Percentiles rank a stretch among this genome's conserved stretches.
Evolutionary conservation across 2,329 filamentous ascomycete genomes (phyloP).

Genomic region (Chaetomiaceae sp.): DNA sequence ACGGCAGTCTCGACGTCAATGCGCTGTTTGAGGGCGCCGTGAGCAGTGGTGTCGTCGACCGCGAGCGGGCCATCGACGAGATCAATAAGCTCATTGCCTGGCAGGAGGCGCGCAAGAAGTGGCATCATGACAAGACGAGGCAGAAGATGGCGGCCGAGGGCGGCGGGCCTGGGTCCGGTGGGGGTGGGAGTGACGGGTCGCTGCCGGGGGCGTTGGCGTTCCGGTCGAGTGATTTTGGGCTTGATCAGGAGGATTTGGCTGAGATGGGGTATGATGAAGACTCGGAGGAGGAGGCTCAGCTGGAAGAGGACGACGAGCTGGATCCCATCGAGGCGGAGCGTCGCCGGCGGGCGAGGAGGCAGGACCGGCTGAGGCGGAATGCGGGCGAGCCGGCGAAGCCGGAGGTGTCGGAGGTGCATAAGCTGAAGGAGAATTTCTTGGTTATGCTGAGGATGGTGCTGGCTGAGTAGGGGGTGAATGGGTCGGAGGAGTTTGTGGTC

Average conservation of each 20-base stretch:
- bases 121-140: conserved; percentile 95
- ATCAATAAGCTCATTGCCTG: conserved; percentile 84
- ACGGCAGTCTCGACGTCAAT: conserved; percentile 90
- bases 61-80: conserved; percentile 67
- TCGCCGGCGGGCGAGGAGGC: conserved; percentile 67
- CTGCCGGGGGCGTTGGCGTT: conserved; percentile 58
- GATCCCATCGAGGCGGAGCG: conserved; percentile 88
- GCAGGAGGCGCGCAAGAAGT: conserved; percentile 95
- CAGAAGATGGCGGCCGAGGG: conserved; percentile 97
- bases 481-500: neutral
- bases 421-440: conserved; percentile 74
- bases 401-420: conserved; percentile 70
- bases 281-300: conserved; percentile 55
- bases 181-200: conserved; percentile 46
- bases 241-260: conserved; percentile 80
- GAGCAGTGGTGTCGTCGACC: conserved; percentile 63
- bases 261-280: conserved; percentile 79
- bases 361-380: conserved; percentile 73
- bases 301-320: conserved; percentile 71
- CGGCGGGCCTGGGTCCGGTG: too few relatives aligned
- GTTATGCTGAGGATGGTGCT: conserved; percentile 77
- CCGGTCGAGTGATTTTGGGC: conserved; percentile 79
- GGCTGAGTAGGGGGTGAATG: conserved; percentile 60
- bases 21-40: conserved; percentile 80
- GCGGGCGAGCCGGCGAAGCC: conserved; percentile 85